These are phyloP conservation scores for Cairneyella variabilis DNA, from an alignment of 495 filamentous ascomycete species.

Conservation along the genomic window DNA sequence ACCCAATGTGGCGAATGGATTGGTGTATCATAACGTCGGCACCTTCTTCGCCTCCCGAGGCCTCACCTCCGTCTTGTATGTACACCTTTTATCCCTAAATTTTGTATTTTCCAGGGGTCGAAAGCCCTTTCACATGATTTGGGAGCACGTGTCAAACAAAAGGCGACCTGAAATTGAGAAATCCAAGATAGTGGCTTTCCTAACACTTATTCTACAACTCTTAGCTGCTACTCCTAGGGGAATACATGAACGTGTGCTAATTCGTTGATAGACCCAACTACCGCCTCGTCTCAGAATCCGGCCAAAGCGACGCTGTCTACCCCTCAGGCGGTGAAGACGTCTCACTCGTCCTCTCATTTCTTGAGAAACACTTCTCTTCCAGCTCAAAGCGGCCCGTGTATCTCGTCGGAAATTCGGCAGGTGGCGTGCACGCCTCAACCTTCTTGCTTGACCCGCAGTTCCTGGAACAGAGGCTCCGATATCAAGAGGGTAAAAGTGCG, in stretches of 20 bases:
- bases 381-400: constrained; percentile 30
- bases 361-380: too few relatives aligned
- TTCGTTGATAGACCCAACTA: constrained; percentile 42
- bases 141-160: too few relatives aligned
- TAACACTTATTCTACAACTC: too few relatives aligned
- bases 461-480: constrained; percentile 24
- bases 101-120: too few relatives aligned
- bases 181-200: too few relatives aligned
- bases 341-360: constrained; percentile 35
- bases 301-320: constrained; percentile 17
- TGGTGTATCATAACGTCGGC: constrained; percentile 37
- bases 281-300: constrained; percentile 27
- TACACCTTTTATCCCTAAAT: too few relatives aligned
- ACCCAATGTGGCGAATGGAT: constrained; percentile 24
- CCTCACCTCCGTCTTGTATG: constrained; percentile 34
- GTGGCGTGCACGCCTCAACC: constrained; percentile 36
- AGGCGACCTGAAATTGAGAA: too few relatives aligned
- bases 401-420: constrained; percentile 41
- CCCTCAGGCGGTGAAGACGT: constrained; percentile 28
- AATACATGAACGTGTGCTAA: too few relatives aligned
- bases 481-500: constrained; percentile 18
- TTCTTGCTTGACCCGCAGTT: constrained; percentile 32
- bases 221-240: too few relatives aligned
- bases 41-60: constrained; percentile 38
- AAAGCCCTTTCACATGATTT: too few relatives aligned